Evolutionary conservation across 2,329 filamentous ascomycete species (phyloP), one percentile per base, ranked within the genome.

Genomic region (Fusarium sp.): DNA sequence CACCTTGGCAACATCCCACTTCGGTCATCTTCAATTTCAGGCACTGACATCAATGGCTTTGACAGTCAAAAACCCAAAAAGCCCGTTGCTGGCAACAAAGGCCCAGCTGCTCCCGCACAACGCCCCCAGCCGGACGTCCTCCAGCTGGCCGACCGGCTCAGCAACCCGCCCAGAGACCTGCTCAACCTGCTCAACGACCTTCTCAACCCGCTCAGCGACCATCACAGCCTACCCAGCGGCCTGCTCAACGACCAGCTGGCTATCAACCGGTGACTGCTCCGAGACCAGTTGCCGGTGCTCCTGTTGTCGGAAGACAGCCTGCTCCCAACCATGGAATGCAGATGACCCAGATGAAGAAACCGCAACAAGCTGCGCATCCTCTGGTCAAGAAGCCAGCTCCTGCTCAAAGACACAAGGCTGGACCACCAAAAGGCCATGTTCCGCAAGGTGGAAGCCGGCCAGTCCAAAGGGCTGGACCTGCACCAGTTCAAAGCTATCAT

Each of bases 221-320:
- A 8, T 31, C 45, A 18, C 20, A 49, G 6, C 31, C 27, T 9
- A 20, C 46, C 7, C 68, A 68, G 14, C 25, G 18, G 5, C 66
- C 31, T 6, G 38, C 22, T 0, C 64, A 72, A 27, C 33, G 29
- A 4, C 57, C 68, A 1, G 14, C 27, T 2, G 63, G 63, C 2
- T 72, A 71, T 15, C 58, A 59, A 15, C 27, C 49, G 8, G 57
- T 59, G 17, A 25, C 63, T 46, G 47, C 63, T 9, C 68, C 68
- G 11, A 68, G 45, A 14, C 56, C 63, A 15, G 41, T 58, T 20
- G 54, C 68, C 1, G 44, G 29, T 20, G 29, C 31, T n/a, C 53
- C 39, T 13, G 36, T 68, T 5, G 68, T 71, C 12, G 58, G 65
- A n/a, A 65, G 45, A 33, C 68, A 71, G 22, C 68, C 68, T 7